Base-by-base conservation (phyloP, 164 flowering plant species). In the Annona squamosa region DNA sequence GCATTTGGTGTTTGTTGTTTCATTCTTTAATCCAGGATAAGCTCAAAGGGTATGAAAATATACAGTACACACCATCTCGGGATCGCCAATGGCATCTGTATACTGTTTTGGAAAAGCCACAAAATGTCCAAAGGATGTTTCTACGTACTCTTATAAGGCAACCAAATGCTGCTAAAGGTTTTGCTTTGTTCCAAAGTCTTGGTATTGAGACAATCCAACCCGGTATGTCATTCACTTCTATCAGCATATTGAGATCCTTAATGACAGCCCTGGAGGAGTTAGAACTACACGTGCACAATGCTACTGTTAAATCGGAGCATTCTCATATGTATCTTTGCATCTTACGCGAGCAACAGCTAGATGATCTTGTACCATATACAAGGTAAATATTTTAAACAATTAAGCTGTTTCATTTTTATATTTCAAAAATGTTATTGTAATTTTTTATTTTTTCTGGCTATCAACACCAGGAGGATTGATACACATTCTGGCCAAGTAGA, bases 31-130 rank as follows among this genome's bases (percentile, higher is more conserved):
- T 80, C 63, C 97, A 96, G 99, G 97, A 93, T 75, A 96, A 96
- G 81, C 96, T 96, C 44, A 96, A 93, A 79, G 90, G 86, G 47
- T 93, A 92, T 72, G 87, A 85, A 48, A 86, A 86, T 63, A 85
- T 90, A 77, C 83, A 85, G 76, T 92, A 96, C 71, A 89, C 95
- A 52, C 96, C 97, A 70, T 96, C 99, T 4, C 84, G 98, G 65
- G 99, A 96, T 77, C 95, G 98, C 17, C 99, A 96, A 74, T 96
- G 99, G 98, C 99, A 96, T 80, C 77, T 93, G 37, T 96, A 96
- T 77, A 87, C 94, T 70, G 96, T 92, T 73, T 77, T 76, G 46
- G 98, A 90, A 81, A 90, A 90, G 82, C 86, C 92, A 78, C 13
- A 52, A 9, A 78, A 73, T 46, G 80, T 91, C 44, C 90, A 86